phyloP scores from a whole-genome alignment of 768 basidiomycete species.

The Rhodotorula graminis region DNA sequence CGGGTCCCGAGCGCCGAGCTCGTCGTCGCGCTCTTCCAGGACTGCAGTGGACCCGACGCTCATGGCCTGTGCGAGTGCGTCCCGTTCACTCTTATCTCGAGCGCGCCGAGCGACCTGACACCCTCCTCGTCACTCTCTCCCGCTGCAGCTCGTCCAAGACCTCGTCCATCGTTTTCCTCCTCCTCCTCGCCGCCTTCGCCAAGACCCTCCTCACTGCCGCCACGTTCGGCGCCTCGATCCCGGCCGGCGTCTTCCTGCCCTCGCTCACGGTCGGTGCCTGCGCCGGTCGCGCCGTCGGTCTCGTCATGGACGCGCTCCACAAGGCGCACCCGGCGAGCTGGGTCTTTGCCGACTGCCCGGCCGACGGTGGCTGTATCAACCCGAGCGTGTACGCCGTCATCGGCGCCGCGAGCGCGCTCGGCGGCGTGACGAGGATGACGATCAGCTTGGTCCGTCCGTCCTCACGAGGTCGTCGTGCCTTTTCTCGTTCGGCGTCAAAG shows the following conservation, averaged over 20 bases:
- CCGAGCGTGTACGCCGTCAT: slow-evolving; percentile 58
- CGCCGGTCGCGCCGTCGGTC: slow-evolving; percentile 79
- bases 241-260: slow-evolving; percentile 94
- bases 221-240: slow-evolving; percentile 87
- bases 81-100: too few relatives aligned
- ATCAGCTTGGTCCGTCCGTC: slow-evolving; percentile 59
- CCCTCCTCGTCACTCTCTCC: too few relatives aligned
- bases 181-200: slow-evolving; percentile 71
- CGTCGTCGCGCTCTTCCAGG: slow-evolving; percentile 83
- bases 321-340: slow-evolving; percentile 58
- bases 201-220: slow-evolving; percentile 75
- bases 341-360: slow-evolving; percentile 66
- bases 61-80: slow-evolving; percentile 61
- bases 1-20: slow-evolving; percentile 92
- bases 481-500: too few relatives aligned
- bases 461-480: too few relatives aligned
- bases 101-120: too few relatives aligned
- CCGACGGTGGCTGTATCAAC: slow-evolving; percentile 65
- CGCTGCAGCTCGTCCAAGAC: slow-evolving; percentile 48
- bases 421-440: slow-evolving; percentile 87
- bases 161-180: slow-evolving; percentile 60
- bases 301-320: slow-evolving; percentile 71
- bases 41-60: slow-evolving; percentile 64
- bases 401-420: slow-evolving; percentile 86
- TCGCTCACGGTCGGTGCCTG: slow-evolving; percentile 92